Percentiles rank a stretch among this genome's conserved stretches.
phyloP scores from a whole-genome alignment of 768 basidiomycete genomes.

The Amanita subjunquillea region DNA sequence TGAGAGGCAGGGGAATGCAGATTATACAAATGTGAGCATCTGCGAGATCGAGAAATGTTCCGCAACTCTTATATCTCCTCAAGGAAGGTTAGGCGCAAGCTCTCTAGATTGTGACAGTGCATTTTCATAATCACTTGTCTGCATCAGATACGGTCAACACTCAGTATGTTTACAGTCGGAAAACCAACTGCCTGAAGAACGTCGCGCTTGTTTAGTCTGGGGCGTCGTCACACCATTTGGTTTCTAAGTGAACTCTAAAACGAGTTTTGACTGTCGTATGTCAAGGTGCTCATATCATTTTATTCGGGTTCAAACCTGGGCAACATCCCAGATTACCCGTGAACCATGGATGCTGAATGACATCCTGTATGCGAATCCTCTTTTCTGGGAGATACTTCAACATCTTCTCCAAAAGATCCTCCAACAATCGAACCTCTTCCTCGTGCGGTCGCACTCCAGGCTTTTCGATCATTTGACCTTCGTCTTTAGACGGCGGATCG shows the following conservation, averaged over 20 bases:
- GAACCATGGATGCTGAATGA: constrained; percentile 10
- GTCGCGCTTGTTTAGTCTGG: constrained; percentile 47
- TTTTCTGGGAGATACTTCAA: constrained; percentile 30
- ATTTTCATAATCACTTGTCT: constrained; percentile 69
- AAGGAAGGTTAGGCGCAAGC: constrained; percentile 46
- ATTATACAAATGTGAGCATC: too few relatives aligned
- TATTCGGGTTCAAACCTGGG: too few relatives aligned
- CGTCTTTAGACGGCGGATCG: not conserved
- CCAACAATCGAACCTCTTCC: constrained; percentile 23
- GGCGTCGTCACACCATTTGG: constrained; percentile 43
- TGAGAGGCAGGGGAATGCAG: not conserved
- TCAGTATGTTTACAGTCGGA: not conserved
- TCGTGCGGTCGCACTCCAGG: constrained; percentile 10
- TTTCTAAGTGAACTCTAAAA: constrained; percentile 49
- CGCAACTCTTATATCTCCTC: constrained; percentile 62
- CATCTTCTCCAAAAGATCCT: constrained; percentile 30
- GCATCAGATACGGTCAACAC: not conserved
- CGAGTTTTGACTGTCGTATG: constrained; percentile 31
- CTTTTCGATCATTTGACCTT: not conserved
- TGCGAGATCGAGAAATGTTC: constrained; percentile 33
- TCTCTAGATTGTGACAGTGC: constrained; percentile 50
- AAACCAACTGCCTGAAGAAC: constrained; percentile 50
- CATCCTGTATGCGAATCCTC: constrained; percentile 24
- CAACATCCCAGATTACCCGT: too few relatives aligned
- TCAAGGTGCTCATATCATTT: not conserved